phyloP scores from a whole-genome alignment of 2,329 filamentous ascomycete genomes.

The Fusarium clavum region DNA sequence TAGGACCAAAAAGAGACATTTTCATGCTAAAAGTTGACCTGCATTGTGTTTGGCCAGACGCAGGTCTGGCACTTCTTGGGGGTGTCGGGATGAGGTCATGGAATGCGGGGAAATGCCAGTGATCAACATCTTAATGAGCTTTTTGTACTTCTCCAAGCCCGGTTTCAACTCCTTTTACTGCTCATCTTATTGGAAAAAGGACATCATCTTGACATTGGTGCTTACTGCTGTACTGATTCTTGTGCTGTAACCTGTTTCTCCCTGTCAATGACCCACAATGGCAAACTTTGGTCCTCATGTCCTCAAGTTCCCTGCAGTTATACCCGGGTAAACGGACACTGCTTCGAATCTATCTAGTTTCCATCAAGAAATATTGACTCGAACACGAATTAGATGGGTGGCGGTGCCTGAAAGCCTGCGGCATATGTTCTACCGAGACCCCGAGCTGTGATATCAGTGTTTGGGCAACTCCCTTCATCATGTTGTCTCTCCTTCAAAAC shows the following conservation, averaged over 20 bases:
- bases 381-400: neutral
- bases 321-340: neutral
- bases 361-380: neutral
- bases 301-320: neutral
- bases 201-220: conserved; percentile 6
- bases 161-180: conserved; percentile 19
- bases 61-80: conserved; percentile 42
- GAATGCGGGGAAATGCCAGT: conserved; percentile 50
- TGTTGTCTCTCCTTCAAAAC: conserved; percentile 18
- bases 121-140: conserved; percentile 30
- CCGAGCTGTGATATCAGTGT: conserved; percentile 6
- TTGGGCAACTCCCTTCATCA: conserved; percentile 6
- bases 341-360: neutral
- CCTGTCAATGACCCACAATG: conserved; percentile 19
- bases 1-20: conserved; percentile 16
- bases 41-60: conserved; percentile 39
- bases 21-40: conserved; percentile 12
- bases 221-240: conserved; percentile 5
- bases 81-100: conserved; percentile 50
- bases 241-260: conserved; percentile 11
- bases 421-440: conserved; percentile 25
- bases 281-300: neutral
- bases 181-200: conserved; percentile 12
- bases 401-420: conserved; percentile 3
- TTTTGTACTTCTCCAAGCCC: conserved; percentile 10